Percentiles rank a stretch among this genome's conserved stretches.
Evolutionary conservation across 2,329 filamentous ascomycete genomes (phyloP).

Genomic region (Truncatella angustata): DNA sequence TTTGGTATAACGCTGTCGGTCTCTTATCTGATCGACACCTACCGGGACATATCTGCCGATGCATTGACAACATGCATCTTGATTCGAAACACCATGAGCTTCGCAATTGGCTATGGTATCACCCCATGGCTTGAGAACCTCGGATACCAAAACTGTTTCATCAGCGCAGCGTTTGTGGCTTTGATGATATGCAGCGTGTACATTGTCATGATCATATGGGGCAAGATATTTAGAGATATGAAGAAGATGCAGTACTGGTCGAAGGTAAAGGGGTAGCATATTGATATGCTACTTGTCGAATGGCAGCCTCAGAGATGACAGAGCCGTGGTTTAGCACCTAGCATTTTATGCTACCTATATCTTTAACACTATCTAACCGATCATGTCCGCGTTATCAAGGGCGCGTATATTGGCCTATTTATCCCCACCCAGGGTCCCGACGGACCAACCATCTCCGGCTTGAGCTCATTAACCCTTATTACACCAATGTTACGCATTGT

Average conservation of each 20-base stretch:
- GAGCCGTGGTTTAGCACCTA: too few species aligned
- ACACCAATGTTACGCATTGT: slow-evolving; percentile 3
- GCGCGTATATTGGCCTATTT: background rate
- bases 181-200: slow-evolving; percentile 28
- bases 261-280: slow-evolving; percentile 25
- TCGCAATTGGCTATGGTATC: slow-evolving; percentile 39
- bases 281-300: too few species aligned
- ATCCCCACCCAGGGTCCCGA: background rate
- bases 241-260: slow-evolving; percentile 28
- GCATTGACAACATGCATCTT: slow-evolving; percentile 38
- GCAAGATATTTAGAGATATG: slow-evolving; percentile 25
- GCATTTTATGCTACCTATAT: too few species aligned
- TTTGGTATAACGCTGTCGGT: slow-evolving; percentile 36
- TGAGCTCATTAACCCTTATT: background rate
- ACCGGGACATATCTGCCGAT: slow-evolving; percentile 38
- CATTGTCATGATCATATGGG: slow-evolving; percentile 28
- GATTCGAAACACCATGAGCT: slow-evolving; percentile 38
- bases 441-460: slow-evolving; percentile 5
- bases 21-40: slow-evolving; percentile 40
- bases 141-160: slow-evolving; percentile 43
- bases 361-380: too few species aligned
- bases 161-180: slow-evolving; percentile 31
- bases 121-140: slow-evolving; percentile 43
- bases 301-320: too few species aligned
- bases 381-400: too few species aligned